A percentile compares a stretch with the other conserved stretches of the same genome.
These are phyloP conservation scores for Mycena pura DNA, from an alignment of 768 basidiomycete genomes.

Conservation along the genomic window DNA sequence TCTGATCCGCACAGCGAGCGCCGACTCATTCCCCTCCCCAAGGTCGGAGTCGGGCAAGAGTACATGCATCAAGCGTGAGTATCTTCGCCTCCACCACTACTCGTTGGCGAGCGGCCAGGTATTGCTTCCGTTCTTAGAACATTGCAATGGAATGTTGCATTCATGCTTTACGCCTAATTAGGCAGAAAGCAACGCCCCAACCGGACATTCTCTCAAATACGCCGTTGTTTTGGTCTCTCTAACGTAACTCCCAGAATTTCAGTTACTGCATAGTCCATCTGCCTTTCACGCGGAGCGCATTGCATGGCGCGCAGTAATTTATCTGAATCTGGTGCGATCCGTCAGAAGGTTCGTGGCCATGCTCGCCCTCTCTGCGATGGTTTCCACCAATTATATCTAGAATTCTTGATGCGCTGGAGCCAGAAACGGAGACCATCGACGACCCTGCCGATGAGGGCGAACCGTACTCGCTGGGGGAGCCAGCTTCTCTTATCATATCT, in stretches of 20 bases:
- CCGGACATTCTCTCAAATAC: not conserved
- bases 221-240: not conserved
- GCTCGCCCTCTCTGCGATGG: constrained; percentile 13
- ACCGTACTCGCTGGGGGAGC: constrained; percentile 57
- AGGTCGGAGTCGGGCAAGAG: constrained; percentile 87
- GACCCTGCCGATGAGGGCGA: constrained; percentile 64
- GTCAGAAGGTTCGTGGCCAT: constrained; percentile 65
- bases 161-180: constrained; percentile 19
- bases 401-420: constrained; percentile 76
- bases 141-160: constrained; percentile 22
- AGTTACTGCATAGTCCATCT: constrained; percentile 78
- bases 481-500: constrained; percentile 58
- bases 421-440: constrained; percentile 65
- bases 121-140: constrained; percentile 26
- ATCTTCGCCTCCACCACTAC: not conserved
- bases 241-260: constrained; percentile 66
- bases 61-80: constrained; percentile 88
- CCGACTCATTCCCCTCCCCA: constrained; percentile 14
- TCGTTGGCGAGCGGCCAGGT: constrained; percentile 11
- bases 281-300: constrained; percentile 82
- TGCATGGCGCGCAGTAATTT: constrained; percentile 88
- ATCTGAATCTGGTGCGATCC: constrained; percentile 86
- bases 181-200: constrained; percentile 2
- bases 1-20: not conserved
- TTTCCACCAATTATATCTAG: constrained; percentile 44